Percentiles rank a stretch among this genome's conserved stretches.
phyloP scores from a whole-genome alignment of 805 yeast genomes.

The Candida peoriensis region DNA sequence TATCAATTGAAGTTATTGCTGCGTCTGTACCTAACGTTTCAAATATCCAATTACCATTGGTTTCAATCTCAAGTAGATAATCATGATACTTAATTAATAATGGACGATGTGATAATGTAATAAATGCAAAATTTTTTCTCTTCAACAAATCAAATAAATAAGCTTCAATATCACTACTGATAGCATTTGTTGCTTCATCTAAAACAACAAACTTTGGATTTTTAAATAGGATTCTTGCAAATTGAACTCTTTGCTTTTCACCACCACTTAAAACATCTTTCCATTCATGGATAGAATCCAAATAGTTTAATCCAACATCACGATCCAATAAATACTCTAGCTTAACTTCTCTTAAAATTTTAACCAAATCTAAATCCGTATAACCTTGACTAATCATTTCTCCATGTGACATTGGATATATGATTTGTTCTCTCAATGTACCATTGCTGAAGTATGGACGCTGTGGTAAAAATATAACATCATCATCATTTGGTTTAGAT shows the following conservation, averaged over 20 bases:
- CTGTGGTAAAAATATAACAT: slow-evolving; percentile 78
- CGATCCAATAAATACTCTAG: slow-evolving; percentile 75
- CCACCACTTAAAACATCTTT: slow-evolving; percentile 94
- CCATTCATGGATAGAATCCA: slow-evolving; percentile 61
- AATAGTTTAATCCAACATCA: slow-evolving; percentile 42
- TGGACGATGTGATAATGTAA: slow-evolving; percentile 82
- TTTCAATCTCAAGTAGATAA: slow-evolving; percentile 62
- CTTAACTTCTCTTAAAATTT: slow-evolving; percentile 68
- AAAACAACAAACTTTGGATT: slow-evolving; percentile 76
- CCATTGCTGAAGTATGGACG: slow-evolving; percentile 80
- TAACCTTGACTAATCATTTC: slow-evolving; percentile 72
- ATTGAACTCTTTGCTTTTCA: slow-evolving; percentile 84
- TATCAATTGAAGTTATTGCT: slow-evolving; percentile 62
- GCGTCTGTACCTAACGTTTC: slow-evolving; percentile 63
- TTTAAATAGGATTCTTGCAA: slow-evolving; percentile 80
- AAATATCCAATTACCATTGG: slow-evolving; percentile 52
- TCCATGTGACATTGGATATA: slow-evolving; percentile 74
- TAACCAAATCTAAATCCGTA: slow-evolving; percentile 64
- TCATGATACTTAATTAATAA: slow-evolving; percentile 82
- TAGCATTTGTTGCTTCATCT: slow-evolving; percentile 95
- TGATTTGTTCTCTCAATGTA: slow-evolving; percentile 84
- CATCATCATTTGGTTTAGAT: slow-evolving; percentile 68
- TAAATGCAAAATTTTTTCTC: slow-evolving; percentile 63
- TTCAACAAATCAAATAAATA: slow-evolving; percentile 72
- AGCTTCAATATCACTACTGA: slow-evolving; percentile 85